Percentiles rank a stretch among this genome's conserved stretches.
Conservation (phyloP, 805 yeast species). For the Yarrowia sp. region DNA sequence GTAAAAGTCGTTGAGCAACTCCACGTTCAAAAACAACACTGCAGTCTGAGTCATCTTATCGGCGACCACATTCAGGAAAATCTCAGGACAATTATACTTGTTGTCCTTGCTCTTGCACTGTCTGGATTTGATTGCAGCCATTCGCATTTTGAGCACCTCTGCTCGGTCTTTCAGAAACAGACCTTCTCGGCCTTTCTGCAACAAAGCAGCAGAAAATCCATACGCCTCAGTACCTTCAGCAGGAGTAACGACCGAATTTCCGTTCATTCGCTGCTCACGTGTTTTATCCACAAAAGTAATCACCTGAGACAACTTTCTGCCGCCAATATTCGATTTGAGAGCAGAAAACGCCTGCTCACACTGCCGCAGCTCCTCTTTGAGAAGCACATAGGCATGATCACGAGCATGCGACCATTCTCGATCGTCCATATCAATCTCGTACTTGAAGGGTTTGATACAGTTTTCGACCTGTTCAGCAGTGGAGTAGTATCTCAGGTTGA, state of each 20-base stretch:
- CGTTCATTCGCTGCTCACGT: slow-evolving; percentile 27
- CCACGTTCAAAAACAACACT: slow-evolving; percentile 88
- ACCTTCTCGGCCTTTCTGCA: slow-evolving; percentile 82
- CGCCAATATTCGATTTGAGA: slow-evolving; percentile 72
- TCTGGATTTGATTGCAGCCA: slow-evolving; percentile 69
- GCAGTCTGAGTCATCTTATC: slow-evolving; percentile 92
- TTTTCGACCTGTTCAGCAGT: slow-evolving; percentile 99
- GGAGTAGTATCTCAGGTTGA: slow-evolving; percentile 74
- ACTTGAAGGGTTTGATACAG: slow-evolving; percentile 95
- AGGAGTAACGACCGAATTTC: slow-evolving; percentile 31
- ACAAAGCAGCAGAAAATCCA: slow-evolving; percentile 75
- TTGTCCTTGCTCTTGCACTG: slow-evolving; percentile 75
- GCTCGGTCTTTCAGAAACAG: slow-evolving; percentile 72
- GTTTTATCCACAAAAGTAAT: slow-evolving; percentile 55
- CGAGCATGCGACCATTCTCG: slow-evolving; percentile 86
- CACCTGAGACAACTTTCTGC: slow-evolving; percentile 78
- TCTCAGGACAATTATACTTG: slow-evolving; percentile 91
- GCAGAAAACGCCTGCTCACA: slow-evolving; percentile 62
- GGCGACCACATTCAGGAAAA: slow-evolving; percentile 86
- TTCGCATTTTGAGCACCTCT: slow-evolving; percentile 66
- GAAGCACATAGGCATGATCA: slow-evolving; percentile 67
- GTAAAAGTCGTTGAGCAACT: slow-evolving; percentile 88
- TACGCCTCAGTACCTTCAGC: slow-evolving; percentile 61
- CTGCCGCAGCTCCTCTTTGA: slow-evolving; percentile 83
- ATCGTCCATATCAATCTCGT: slow-evolving; percentile 94